Conservation (phyloP, 768 basidiomycete species). For the Xerocomellus intermedius region DNA sequence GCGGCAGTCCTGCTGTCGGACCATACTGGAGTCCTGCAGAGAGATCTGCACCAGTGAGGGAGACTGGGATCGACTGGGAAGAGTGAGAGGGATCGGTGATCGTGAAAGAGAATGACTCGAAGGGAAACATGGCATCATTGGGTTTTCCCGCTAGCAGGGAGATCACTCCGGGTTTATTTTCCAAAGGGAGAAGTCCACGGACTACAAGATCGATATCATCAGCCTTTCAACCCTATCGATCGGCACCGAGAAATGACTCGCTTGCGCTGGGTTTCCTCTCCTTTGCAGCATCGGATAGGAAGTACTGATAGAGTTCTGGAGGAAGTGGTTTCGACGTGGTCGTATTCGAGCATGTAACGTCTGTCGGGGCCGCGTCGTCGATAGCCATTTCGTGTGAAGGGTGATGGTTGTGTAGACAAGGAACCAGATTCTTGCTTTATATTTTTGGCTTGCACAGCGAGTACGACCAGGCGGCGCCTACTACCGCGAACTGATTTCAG, state of each 20-base stretch:
- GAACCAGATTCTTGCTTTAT: neutral
- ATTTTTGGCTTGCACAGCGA: neutral
- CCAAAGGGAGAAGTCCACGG: conserved; percentile 72
- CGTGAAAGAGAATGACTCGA: conserved; percentile 73
- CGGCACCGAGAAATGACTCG: conserved; percentile 29
- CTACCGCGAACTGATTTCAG: neutral
- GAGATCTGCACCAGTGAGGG: conserved; percentile 58
- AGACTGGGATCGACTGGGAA: conserved; percentile 46
- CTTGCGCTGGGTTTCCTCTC: conserved; percentile 63
- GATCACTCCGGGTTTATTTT: conserved; percentile 73
- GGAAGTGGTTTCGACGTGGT: conserved; percentile 38
- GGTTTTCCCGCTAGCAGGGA: conserved; percentile 91
- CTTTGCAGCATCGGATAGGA: conserved; percentile 63
- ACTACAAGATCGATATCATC: conserved; percentile 38
- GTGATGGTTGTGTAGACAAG: neutral
- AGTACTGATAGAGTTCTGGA: conserved; percentile 51
- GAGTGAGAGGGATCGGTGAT: conserved; percentile 50
- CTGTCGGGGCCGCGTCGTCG: neutral
- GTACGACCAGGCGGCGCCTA: too few species aligned
- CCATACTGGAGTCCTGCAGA: conserved; percentile 74
- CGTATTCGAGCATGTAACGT: neutral
- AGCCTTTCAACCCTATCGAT: neutral
- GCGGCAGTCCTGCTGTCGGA: conserved; percentile 64
- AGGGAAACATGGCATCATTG: conserved; percentile 87
- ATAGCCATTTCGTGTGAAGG: conserved; percentile 8